Percentiles rank a stretch among this genome's conserved stretches.
Evolutionary conservation across 805 yeast species (phyloP).

Genomic region (Kazachstania psychrophila): DNA sequence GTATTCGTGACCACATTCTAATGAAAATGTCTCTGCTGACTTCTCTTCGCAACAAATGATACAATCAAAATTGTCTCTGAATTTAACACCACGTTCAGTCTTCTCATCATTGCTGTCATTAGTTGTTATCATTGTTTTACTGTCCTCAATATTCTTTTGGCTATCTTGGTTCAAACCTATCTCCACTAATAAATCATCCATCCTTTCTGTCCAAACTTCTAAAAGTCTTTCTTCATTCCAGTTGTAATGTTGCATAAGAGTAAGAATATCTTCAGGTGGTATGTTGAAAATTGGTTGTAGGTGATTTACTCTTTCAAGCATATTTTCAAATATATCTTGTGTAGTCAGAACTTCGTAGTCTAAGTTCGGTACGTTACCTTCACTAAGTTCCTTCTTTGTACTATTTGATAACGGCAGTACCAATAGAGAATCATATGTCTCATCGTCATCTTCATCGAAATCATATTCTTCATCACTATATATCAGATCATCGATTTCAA

Average conservation of each 20-base stretch:
- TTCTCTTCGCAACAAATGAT: constrained; percentile 63
- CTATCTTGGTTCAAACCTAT: constrained; percentile 27
- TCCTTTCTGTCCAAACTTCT: constrained; percentile 44
- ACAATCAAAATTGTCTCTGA: constrained; percentile 38
- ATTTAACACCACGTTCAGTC: constrained; percentile 10
- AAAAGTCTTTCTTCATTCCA: constrained; percentile 54
- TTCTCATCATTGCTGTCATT: not conserved
- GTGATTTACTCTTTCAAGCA: constrained; percentile 21
- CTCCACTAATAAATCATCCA: constrained; percentile 28
- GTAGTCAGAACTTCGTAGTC: constrained; percentile 30
- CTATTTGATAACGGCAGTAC: constrained; percentile 8
- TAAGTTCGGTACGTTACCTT: constrained; percentile 19
- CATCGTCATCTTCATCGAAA: constrained; percentile 7
- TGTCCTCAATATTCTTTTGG: not conserved
- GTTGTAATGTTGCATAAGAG: constrained; percentile 39
- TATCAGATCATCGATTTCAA: constrained; percentile 17
- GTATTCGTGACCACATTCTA: constrained; percentile 62
- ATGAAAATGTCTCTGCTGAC: constrained; percentile 34
- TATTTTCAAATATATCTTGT: constrained; percentile 24
- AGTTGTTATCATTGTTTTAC: not conserved
- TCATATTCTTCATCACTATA: constrained; percentile 13
- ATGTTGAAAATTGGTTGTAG: constrained; percentile 24
- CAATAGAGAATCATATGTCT: constrained; percentile 11
- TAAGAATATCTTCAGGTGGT: constrained; percentile 30
- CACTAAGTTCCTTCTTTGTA: constrained; percentile 10